Evolutionary conservation across 441 rosid species (phyloP).

Genomic region (Biscutella auriculata): DNA sequence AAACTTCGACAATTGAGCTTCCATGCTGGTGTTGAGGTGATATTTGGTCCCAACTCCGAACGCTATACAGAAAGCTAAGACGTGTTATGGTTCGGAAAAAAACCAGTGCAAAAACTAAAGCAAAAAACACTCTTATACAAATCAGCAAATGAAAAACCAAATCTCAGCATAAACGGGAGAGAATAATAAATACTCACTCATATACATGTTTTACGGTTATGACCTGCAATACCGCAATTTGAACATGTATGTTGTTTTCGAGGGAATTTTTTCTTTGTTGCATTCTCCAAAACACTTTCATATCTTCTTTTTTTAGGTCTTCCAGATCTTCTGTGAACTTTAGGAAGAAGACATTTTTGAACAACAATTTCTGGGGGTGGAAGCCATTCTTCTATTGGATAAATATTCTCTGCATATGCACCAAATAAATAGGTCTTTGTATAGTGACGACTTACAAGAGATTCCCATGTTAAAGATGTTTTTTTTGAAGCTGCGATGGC

Average conservation of each 20-base stretch:
- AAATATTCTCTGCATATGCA: neutral
- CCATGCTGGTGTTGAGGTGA: constrained; percentile 96
- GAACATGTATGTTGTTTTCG: neutral
- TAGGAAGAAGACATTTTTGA: neutral
- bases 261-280: neutral
- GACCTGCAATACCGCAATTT: neutral
- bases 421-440: neutral
- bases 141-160: too few relatives aligned
- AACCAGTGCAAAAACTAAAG: neutral
- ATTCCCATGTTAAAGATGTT: neutral
- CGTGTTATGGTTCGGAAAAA: constrained; percentile 6
- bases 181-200: too few relatives aligned
- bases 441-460: neutral
- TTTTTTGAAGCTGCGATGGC: neutral
- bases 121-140: too few relatives aligned
- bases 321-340: neutral
- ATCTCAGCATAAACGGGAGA: too few relatives aligned
- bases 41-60: constrained; percentile 83
- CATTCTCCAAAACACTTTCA: neutral
- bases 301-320: neutral
- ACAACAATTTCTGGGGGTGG: neutral
- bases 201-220: neutral
- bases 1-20: constrained; percentile 90
- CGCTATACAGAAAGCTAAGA: constrained; percentile 35
- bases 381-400: neutral